Evolutionary conservation across 148 eudicot genomes (phyloP), one percentile per base, ranked within the genome.

Genomic region (Simmondsia chinensis): DNA sequence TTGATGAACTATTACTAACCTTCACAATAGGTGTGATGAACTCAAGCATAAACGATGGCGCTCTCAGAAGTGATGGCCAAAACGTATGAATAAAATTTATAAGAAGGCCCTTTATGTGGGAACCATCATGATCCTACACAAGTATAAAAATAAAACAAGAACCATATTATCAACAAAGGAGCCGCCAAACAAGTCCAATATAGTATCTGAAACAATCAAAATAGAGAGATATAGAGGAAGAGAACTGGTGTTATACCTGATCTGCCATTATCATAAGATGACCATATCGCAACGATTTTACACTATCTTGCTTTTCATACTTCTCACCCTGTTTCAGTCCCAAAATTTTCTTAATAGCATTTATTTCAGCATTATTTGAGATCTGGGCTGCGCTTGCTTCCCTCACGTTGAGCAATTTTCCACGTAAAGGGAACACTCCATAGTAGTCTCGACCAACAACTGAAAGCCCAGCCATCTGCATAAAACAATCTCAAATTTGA

Each of bases 241-340:
- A 3, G 17, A 32, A 9, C 6, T 15, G 20, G 37, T 15, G 17
- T 13, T 30, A 21, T 20, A 85, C 99, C 99, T 91, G 99, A 86
- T 91, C 99, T 33, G 99, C 69, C 99, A 91, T 91, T 5, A 91
- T 85, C 99, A 91, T 91, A 39, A 91, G 52, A 59, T 91, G 95
- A 20, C 99, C 99, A 68, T 91, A 91, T 59, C 95, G 76, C 48
- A 91, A 63, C 20, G 70, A 52, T 61, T 74, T 76, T 19, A 69
- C 65, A 57, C 68, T 63, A 55, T 43, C 35, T 4, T 48, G 51
- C 44, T 59, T 63, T 17, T 79, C 81, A 71, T 91, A 91, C 23
- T 39, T 58, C 62, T 79, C 76, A 0, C 78, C 94, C 14, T 82
- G 94, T 66, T 91, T 80, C 35, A 91, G 83, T 12, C 99, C 99